Conservation (phyloP, 2,329 filamentous ascomycete species). For the Fusarium falciforme region DNA sequence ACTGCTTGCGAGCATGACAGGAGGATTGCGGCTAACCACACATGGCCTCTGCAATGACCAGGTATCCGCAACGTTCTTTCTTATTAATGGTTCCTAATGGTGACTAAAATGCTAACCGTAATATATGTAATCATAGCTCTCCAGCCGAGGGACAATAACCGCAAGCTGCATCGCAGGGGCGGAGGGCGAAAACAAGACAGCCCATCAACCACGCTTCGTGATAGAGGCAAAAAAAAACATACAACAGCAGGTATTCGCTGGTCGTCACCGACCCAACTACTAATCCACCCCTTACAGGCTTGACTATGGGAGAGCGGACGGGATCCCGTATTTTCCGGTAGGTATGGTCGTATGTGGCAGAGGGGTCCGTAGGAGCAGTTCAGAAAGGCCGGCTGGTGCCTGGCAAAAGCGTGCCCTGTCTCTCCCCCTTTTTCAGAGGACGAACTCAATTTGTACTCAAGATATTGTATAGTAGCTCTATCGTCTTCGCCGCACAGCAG, state of each 20-base stretch:
- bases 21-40: background rate
- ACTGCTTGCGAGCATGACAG: background rate
- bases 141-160: background rate
- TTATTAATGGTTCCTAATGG: background rate
- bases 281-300: background rate
- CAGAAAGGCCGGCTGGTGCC: background rate
- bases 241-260: background rate
- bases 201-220: background rate
- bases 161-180: background rate
- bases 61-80: background rate
- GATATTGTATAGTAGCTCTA: background rate
- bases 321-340: background rate
- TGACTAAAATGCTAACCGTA: background rate
- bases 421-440: background rate
- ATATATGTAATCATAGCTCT: background rate
- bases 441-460: background rate
- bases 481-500: background rate
- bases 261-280: background rate
- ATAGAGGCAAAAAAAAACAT: background rate
- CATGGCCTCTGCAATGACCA: background rate
- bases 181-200: background rate
- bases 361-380: background rate
- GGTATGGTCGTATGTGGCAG: background rate
- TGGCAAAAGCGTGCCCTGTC: background rate
- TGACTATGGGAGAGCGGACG: background rate